phyloP scores from a whole-genome alignment of 2,329 filamentous ascomycete species.

The Pseudogymnoascus sp. region DNA sequence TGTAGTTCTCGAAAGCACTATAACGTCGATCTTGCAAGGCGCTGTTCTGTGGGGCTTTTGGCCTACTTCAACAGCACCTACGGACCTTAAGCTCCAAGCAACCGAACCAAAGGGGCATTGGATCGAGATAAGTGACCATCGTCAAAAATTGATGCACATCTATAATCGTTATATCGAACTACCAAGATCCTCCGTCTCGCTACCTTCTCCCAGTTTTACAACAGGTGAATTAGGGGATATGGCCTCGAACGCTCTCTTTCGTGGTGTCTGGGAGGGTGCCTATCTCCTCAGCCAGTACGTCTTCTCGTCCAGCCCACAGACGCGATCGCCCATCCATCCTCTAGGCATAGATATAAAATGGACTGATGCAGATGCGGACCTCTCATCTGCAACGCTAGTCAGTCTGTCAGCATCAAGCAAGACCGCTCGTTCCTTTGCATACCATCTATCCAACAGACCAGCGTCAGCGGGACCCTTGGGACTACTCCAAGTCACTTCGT shows the following conservation, averaged over 20 bases:
- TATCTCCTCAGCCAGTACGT: background rate
- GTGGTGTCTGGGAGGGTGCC: background rate
- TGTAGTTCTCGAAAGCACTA: background rate
- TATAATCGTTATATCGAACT: background rate
- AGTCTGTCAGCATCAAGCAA: background rate
- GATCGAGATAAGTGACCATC: background rate
- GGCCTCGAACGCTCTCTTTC: background rate
- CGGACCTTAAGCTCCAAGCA: background rate
- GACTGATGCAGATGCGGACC: background rate
- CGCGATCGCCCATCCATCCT: background rate
- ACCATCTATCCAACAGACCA: background rate
- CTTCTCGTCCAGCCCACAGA: background rate
- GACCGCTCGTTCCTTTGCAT: background rate
- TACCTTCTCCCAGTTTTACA: background rate
- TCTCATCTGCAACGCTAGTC: background rate
- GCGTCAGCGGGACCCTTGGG: background rate
- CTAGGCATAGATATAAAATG: background rate
- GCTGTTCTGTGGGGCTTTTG: background rate
- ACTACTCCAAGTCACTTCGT: background rate
- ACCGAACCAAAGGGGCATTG: background rate
- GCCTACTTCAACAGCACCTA: background rate
- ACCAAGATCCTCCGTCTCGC: background rate
- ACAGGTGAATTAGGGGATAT: background rate
- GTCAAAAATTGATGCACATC: background rate
- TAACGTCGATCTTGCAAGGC: background rate